Conservation (phyloP, 352 stramenopile genomes). For the Stramenopiles sp. region DNA sequence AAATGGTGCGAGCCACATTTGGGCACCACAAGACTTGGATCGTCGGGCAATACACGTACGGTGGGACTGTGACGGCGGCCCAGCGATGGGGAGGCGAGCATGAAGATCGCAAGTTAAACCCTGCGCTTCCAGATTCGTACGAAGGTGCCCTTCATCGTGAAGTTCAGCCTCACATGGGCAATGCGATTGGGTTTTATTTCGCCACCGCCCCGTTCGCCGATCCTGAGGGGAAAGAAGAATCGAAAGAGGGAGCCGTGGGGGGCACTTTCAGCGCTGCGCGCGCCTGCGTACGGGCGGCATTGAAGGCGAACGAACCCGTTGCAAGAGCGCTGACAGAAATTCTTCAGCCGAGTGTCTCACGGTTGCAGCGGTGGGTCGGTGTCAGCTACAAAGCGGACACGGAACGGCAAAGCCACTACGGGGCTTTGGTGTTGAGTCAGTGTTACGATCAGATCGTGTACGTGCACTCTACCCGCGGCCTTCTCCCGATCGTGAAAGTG, state of each 20-base stretch:
- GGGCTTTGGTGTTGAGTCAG: too few relatives aligned
- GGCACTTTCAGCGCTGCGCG: not conserved
- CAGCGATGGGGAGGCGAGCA: conserved; percentile 25
- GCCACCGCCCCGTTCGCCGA: conserved; percentile 7
- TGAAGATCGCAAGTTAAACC: conserved; percentile 23
- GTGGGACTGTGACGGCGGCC: conserved; percentile 24
- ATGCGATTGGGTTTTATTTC: conserved; percentile 24
- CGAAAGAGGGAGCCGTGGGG: not conserved
- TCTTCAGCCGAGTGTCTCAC: conserved; percentile 13
- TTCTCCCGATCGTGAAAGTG: too few relatives aligned
- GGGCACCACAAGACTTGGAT: conserved; percentile 22
- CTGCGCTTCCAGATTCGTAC: conserved; percentile 16
- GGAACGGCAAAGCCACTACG: conserved; percentile 26
- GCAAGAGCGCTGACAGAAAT: not conserved
- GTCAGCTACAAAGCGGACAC: conserved; percentile 25
- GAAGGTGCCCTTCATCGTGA: conserved; percentile 22
- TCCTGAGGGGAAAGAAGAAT: not conserved
- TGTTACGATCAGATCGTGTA: too few relatives aligned
- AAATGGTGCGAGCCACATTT: conserved; percentile 23
- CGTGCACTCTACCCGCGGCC: too few relatives aligned
- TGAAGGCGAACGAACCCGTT: not conserved
- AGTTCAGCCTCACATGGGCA: not conserved
- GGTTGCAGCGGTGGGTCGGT: conserved; percentile 25
- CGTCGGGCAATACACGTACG: conserved; percentile 24
- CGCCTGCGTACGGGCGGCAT: not conserved